Base-by-base conservation (phyloP, 805 yeast species). In the Starmerella floricola region DNA sequence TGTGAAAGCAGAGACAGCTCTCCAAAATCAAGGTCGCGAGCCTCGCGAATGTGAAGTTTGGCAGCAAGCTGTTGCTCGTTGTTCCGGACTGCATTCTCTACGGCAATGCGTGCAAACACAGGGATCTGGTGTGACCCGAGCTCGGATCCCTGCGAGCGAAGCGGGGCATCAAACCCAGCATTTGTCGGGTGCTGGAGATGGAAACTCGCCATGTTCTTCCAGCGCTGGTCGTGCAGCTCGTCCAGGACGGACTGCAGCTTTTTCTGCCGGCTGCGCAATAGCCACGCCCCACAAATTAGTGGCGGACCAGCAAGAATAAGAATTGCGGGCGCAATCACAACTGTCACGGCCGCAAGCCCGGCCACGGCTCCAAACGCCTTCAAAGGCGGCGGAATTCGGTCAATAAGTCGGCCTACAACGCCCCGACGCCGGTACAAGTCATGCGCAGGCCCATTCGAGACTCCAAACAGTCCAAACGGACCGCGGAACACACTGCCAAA, bases 321-420 rank as follows among this genome's bases (percentile, higher is more conserved):
- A 8, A 46, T n/a, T 10, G 52, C 43, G 2, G 52, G 52, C 2
- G 52, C 44, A 10, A 48, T n/a, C 6, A 48, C 29, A 6, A 46
- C 52, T 0, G 48, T 44, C 3, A 43, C 46, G 1, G 52, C 52
- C 6, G 52, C 52, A 2, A 37, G 28, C 8, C 42, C 38, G 2
- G 48, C 31, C 3, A 48, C 34, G 26, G 36, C 37, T 11, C 40
- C 44, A 27, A 46, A 42, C 3, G 41, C 45, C 31, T 45, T 45
- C 20, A 46, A 35, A 13, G 52, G 50, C 10, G 36, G 32, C 10
- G 52, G 52, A 4, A 46, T 29, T 8, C 26, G 16, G 24, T 11
- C n/a, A 4, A 15, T 21, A 4, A 36, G n/a, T 10, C 48, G 33
- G 3, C 49, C 42, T 6, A 34, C 17, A 3, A 36, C 1, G 2